Evolutionary conservation across 2,329 filamentous ascomycete genomes (phyloP).

Genomic region (Fusarium austroafricanum): DNA sequence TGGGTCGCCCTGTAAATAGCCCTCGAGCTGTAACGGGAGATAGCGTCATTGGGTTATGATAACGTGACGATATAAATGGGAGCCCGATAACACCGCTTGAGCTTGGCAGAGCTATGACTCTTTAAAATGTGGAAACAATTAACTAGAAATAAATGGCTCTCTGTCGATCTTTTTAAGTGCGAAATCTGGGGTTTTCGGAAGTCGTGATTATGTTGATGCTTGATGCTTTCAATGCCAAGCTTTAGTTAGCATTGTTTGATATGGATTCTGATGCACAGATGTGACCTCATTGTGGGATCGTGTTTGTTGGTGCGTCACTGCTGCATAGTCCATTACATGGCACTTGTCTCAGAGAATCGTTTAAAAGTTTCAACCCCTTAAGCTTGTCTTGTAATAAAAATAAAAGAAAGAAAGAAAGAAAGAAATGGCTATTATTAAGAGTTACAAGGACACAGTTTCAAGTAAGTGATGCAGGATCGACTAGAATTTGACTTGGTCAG

Average conservation of each 20-base stretch:
- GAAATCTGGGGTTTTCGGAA: constrained; percentile 12
- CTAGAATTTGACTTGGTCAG: too few relatives aligned
- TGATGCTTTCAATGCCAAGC: not conserved
- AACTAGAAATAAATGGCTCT: constrained; percentile 12
- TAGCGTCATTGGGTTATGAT: constrained; percentile 36
- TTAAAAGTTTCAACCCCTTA: not conserved
- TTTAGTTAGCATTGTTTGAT: not conserved
- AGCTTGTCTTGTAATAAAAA: not conserved
- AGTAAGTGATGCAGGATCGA: too few relatives aligned
- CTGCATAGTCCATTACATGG: not conserved
- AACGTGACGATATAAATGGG: constrained; percentile 32
- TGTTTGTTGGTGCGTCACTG: not conserved
- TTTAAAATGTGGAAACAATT: constrained; percentile 4
- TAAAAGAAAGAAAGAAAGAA: not conserved
- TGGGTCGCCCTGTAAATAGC: constrained; percentile 36
- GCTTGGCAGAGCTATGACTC: constrained; percentile 8
- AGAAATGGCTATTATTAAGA: not conserved
- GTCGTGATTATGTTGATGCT: not conserved
- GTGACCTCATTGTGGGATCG: not conserved
- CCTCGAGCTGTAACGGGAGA: constrained; percentile 21
- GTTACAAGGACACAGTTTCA: too few relatives aligned
- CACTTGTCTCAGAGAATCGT: not conserved
- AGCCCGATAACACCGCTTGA: constrained; percentile 29
- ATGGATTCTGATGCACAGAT: not conserved
- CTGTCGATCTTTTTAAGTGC: constrained; percentile 3